These are phyloP conservation scores for Aspergillus felis DNA, from an alignment of 2,329 filamentous ascomycete species.

Conservation along the genomic window DNA sequence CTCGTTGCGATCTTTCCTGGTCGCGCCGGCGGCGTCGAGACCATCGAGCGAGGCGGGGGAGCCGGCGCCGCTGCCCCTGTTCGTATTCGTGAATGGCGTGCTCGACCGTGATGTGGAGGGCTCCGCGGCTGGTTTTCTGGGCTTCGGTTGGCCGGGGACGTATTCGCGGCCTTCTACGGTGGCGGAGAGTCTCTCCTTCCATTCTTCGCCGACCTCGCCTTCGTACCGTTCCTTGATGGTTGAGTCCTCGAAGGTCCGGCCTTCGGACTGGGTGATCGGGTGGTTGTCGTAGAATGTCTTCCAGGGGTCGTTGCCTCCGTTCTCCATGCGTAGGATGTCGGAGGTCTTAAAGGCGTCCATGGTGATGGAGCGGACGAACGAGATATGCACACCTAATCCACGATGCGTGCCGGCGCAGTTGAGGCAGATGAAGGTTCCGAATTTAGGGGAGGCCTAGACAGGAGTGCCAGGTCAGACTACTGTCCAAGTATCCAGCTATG, in stretches of 20 bases:
- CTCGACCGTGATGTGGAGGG: slow-evolving; percentile 27
- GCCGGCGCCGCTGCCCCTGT: slow-evolving; percentile 9
- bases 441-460: slow-evolving; percentile 73
- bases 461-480: not conserved
- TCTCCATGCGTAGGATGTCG: slow-evolving; percentile 90
- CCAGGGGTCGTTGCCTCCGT: slow-evolving; percentile 86
- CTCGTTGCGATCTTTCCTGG: slow-evolving; percentile 67
- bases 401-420: slow-evolving; percentile 93
- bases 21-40: slow-evolving; percentile 34
- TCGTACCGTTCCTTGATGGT: slow-evolving; percentile 89
- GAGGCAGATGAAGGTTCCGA: slow-evolving; percentile 97
- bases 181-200: slow-evolving; percentile 81
- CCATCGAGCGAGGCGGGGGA: slow-evolving; percentile 25
- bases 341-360: slow-evolving; percentile 97
- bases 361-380: slow-evolving; percentile 93
- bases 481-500: not conserved
- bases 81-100: slow-evolving; percentile 21
- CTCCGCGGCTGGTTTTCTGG: slow-evolving; percentile 31
- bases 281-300: slow-evolving; percentile 79
- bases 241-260: slow-evolving; percentile 74
- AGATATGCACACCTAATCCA: slow-evolving; percentile 94
- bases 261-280: slow-evolving; percentile 61
- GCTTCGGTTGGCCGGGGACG: slow-evolving; percentile 64
- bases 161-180: slow-evolving; percentile 88
- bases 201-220: slow-evolving; percentile 87